These are phyloP conservation scores for Wallemia hederae DNA, from an alignment of 1,284 basidiomycete genomes.

Conservation along the genomic window DNA sequence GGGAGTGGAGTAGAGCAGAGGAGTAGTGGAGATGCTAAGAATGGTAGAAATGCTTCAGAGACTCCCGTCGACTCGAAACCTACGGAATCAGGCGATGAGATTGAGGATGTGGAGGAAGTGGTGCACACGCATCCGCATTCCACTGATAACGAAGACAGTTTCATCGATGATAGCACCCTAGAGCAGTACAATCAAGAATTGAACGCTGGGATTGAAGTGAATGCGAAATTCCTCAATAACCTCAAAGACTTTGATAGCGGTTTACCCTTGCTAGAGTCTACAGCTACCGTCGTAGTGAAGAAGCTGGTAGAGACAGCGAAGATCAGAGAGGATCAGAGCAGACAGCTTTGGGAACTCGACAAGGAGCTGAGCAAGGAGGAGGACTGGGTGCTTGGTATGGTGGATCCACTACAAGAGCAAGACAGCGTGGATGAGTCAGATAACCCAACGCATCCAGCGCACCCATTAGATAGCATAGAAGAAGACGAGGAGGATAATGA, in stretches of 20 bases:
- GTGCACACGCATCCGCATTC: too few species aligned
- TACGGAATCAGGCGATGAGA: too few species aligned
- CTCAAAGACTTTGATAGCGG: neutral
- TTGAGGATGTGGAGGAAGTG: too few species aligned
- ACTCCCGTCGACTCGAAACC: too few species aligned
- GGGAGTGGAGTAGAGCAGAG: too few species aligned
- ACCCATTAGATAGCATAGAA: neutral
- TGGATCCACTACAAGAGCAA: neutral
- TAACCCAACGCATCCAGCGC: too few species aligned
- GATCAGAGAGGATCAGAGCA: neutral
- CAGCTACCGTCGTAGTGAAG: neutral
- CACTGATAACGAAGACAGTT: neutral
- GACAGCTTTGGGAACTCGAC: neutral
- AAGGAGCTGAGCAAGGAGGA: neutral
- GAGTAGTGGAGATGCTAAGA: too few species aligned
- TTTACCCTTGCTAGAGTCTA: neutral
- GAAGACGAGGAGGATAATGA: neutral
- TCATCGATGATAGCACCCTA: neutral
- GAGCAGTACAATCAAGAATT: neutral
- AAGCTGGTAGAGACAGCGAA: neutral
- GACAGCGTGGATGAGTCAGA: too few species aligned
- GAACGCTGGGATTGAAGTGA: neutral
- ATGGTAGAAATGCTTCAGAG: too few species aligned
- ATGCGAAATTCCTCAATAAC: neutral
- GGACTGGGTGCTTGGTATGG: neutral